phyloP scores from a whole-genome alignment of 768 basidiomycete species.

The Clitopilus passeckerianus region DNA sequence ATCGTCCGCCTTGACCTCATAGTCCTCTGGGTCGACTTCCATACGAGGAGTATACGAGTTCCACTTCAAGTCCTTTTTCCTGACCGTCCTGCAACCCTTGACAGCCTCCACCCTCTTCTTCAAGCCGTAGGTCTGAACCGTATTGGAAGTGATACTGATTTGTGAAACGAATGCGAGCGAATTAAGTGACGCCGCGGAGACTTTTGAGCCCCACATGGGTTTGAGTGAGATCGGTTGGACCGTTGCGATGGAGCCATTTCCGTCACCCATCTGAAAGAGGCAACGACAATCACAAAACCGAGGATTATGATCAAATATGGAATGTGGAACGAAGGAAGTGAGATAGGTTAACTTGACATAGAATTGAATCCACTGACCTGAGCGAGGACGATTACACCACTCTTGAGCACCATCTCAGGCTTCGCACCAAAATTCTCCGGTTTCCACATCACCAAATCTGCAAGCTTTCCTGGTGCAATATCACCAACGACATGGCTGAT shows the following conservation, averaged over 20 bases:
- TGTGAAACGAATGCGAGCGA: conserved; percentile 86
- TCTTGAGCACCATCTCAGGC: conserved; percentile 93
- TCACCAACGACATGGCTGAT: conserved; percentile 86
- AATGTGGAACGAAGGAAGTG: not conserved
- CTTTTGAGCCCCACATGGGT: conserved; percentile 91
- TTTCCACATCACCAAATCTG: conserved; percentile 95
- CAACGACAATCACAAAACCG: conserved; percentile 1
- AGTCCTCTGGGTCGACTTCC: conserved; percentile 88
- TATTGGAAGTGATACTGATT: conserved; percentile 55
- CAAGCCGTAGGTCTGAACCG: conserved; percentile 62
- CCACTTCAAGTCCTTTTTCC: conserved; percentile 92
- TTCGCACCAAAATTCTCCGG: conserved; percentile 90
- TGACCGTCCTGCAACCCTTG: conserved; percentile 64
- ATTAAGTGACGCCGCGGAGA: conserved; percentile 75
- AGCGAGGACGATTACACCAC: conserved; percentile 88
- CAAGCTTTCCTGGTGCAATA: conserved; percentile 74
- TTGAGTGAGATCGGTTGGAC: conserved; percentile 85
- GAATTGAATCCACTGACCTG: conserved; percentile 47
- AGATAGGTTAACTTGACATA: not conserved
- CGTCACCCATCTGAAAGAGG: conserved; percentile 80
- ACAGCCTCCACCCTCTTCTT: conserved; percentile 75
- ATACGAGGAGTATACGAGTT: conserved; percentile 80
- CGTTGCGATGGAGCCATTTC: conserved; percentile 93
- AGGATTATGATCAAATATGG: not conserved
- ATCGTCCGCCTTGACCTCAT: conserved; percentile 82